A percentile compares a stretch with the other conserved stretches of the same genome.
phyloP scores from a whole-genome alignment of 2,329 filamentous ascomycete genomes.

The Fusarium denticulatum region DNA sequence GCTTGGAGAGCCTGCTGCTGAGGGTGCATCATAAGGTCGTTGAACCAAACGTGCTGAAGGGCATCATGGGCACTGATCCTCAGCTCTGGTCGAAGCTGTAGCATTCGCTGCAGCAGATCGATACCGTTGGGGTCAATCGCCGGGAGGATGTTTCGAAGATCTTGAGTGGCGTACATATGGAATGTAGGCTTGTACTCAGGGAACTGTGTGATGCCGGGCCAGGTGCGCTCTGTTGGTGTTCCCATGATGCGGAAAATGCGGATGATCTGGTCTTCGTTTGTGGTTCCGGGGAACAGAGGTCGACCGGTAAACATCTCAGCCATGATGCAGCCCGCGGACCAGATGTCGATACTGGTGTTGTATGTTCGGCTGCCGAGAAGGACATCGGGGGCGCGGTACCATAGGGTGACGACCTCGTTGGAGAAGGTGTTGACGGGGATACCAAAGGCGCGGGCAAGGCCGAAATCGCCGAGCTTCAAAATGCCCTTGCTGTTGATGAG shows the following conservation, averaged over 20 bases:
- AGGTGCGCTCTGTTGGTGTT: constrained; percentile 92
- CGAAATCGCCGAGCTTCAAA: constrained; percentile 94
- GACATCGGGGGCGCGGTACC: constrained; percentile 97
- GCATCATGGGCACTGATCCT: constrained; percentile 89
- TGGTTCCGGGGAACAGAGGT: constrained; percentile 95
- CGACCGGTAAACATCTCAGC: constrained; percentile 98
- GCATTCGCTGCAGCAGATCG: constrained; percentile 87
- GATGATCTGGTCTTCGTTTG: constrained; percentile 96
- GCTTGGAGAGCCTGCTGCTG: constrained; percentile 55
- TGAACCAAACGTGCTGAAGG: constrained; percentile 92
- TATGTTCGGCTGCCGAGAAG: constrained; percentile 93
- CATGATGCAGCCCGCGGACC: constrained; percentile 99
- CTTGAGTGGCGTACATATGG: constrained; percentile 93
- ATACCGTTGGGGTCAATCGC: constrained; percentile 90
- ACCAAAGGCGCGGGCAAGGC: constrained; percentile 91
- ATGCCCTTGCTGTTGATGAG: constrained; percentile 93
- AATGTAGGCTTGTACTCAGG: constrained; percentile 98
- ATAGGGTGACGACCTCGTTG: constrained; percentile 96
- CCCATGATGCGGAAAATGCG: constrained; percentile 99
- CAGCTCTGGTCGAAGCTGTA: constrained; percentile 91
- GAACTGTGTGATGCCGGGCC: constrained; percentile 93
- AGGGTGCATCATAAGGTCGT: constrained; percentile 71
- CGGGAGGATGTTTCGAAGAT: constrained; percentile 85
- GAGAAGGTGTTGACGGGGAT: constrained; percentile 98
- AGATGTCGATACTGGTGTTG: constrained; percentile 99